These are phyloP conservation scores for Hysterium pulicare DNA, from an alignment of 2,329 filamentous ascomycete species.

Conservation along the genomic window DNA sequence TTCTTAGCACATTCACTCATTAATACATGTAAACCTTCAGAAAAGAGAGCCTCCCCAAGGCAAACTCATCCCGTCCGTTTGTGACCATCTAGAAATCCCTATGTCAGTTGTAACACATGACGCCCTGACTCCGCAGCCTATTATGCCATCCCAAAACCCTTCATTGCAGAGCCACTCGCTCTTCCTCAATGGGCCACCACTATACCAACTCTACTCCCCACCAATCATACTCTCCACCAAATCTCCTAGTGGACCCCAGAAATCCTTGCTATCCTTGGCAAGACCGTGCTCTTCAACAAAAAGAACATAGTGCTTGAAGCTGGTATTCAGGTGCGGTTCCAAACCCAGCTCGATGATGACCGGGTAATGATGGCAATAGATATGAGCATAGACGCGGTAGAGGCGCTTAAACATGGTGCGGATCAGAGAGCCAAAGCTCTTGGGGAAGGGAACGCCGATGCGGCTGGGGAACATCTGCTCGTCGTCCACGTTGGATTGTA, in stretches of 20 bases:
- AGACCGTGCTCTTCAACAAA: constrained; percentile 96
- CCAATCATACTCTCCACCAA: constrained; percentile 96
- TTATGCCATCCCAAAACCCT: not conserved
- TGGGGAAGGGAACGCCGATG: constrained; percentile 90
- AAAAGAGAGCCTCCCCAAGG: too few relatives aligned
- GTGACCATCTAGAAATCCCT: too few relatives aligned
- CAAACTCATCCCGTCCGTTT: too few relatives aligned
- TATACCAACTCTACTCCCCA: constrained; percentile 79
- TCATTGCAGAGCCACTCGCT: not conserved
- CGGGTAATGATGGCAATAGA: constrained; percentile 98
- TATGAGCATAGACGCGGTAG: constrained; percentile 95
- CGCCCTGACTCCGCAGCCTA: too few relatives aligned
- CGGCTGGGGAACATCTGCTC: constrained; percentile 92
- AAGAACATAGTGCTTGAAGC: constrained; percentile 98
- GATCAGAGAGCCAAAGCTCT: constrained; percentile 86
- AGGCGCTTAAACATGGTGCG: constrained; percentile 99
- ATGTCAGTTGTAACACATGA: too few relatives aligned
- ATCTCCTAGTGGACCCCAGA: constrained; percentile 93
- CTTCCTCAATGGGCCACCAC: too few relatives aligned
- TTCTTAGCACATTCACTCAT: not conserved
- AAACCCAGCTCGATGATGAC: constrained; percentile 92
- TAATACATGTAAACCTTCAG: not conserved
- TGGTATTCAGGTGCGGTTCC: constrained; percentile 96
- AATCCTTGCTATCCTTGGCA: constrained; percentile 84
- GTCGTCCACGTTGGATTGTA: constrained; percentile 93